These are phyloP conservation scores for Botrytis medusae DNA, from an alignment of 2,329 filamentous ascomycete species.

Conservation along the genomic window DNA sequence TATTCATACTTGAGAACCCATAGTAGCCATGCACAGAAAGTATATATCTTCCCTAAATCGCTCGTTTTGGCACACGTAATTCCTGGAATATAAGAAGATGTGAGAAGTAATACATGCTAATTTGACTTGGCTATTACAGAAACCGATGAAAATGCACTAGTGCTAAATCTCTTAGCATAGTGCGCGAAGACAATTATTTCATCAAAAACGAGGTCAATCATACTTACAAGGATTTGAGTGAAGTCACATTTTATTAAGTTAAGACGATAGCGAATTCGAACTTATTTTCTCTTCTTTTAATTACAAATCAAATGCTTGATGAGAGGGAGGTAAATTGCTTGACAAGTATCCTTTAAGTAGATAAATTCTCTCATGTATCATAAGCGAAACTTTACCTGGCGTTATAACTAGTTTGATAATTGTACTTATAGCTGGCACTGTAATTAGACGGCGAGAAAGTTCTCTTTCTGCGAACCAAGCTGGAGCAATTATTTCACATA, in stretches of 20 bases:
- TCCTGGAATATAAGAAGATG: background rate
- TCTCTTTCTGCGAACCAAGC: background rate
- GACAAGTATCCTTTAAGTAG: background rate
- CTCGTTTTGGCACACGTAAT: background rate
- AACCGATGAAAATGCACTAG: background rate
- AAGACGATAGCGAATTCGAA: background rate
- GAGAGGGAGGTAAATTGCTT: background rate
- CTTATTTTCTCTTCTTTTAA: background rate
- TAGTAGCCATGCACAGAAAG: too few species aligned
- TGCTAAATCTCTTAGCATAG: background rate
- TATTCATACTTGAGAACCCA: too few species aligned
- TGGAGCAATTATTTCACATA: background rate
- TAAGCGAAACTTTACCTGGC: background rate
- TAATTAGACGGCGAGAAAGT: accelerated
- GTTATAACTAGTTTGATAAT: background rate
- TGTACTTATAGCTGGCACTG: background rate
- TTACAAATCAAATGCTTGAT: background rate
- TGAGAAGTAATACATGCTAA: background rate
- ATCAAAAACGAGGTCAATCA: background rate
- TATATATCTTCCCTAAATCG: too few species aligned
- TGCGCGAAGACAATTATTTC: background rate
- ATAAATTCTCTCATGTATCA: background rate
- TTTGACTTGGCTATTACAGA: background rate
- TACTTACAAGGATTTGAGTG: background rate
- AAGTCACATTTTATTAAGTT: background rate